These are phyloP conservation scores for Chloris gayana DNA, from an alignment of 176 grass and related monocot species.

Conservation along the genomic window DNA sequence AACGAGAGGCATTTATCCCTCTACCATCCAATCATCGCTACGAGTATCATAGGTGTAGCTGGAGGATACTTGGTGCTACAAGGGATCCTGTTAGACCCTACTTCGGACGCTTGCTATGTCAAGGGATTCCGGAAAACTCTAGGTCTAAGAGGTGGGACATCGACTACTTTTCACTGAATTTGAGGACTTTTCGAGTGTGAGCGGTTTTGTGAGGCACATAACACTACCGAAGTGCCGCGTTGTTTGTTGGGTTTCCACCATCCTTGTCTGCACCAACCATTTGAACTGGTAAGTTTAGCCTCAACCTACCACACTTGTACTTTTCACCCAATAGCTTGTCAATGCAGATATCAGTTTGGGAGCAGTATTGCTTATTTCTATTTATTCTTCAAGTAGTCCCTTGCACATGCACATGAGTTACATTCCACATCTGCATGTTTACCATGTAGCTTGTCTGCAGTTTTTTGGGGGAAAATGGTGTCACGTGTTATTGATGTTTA, in stretches of 20 bases:
- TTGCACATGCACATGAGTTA: background rate
- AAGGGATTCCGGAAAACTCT: no score
- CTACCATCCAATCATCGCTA: background rate
- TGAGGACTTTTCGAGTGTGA: background rate
- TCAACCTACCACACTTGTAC: no score
- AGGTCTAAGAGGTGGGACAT: background rate
- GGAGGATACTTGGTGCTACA: constrained; percentile 35
- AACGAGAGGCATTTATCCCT: no score
- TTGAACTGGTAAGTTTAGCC: background rate
- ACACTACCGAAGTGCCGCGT: background rate
- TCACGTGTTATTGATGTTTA: background rate
- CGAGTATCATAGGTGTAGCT: background rate
- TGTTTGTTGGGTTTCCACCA: constrained; percentile 27
- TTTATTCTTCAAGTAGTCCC: no score
- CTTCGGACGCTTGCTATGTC: no score
- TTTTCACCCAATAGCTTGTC: no score
- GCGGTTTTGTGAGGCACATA: background rate
- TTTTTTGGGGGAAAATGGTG: background rate
- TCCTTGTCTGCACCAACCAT: constrained; percentile 5
- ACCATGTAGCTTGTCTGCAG: background rate
- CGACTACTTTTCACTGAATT: background rate
- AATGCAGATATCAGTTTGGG: background rate
- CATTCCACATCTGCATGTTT: background rate
- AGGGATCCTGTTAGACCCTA: background rate
- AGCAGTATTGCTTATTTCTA: no score